Evolutionary conservation across 106 monocot species (phyloP), one percentile per base, ranked within the genome.

Genomic region (Triglochin maritima): DNA sequence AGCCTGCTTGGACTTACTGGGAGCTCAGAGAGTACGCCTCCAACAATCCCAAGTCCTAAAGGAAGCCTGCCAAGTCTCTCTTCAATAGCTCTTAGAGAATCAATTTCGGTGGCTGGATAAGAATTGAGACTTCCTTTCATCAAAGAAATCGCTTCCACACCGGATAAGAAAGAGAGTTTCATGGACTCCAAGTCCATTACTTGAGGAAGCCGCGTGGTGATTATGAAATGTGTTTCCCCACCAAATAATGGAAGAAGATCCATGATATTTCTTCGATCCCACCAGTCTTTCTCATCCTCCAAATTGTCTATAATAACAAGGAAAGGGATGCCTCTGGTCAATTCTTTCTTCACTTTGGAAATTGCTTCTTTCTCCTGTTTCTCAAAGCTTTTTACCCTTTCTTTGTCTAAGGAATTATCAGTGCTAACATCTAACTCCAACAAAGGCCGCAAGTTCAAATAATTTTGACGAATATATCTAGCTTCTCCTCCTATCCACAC

Each of bases 211-310:
- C 87, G 87, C 5, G 90, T 90, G 7, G 90, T 85, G 56, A 95
- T 85, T 65, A 95, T 85, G 78, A 95, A 78, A 64, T 95, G 94
- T 42, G 94, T 80, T 70, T 95, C 87, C 7, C 87, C 85, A 46
- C 90, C 85, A 66, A 95, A 89, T 1, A 82, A 83, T 11, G 94
- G 94, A 7, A 95, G 81, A 62, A 95, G 74, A 74, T 94, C 94
- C 74, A 81, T 85, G 47, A 94, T 17, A 54, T 77, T 76, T 69
- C 79, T 89, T 29, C 71, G 64, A 64, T 94, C 94, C 89, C 89
- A 94, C 94, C 94, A 94, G 60, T 94, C 94, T 43, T 85, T 85
- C 75, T 95, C 94, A 53, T 65, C 87, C 66, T 95, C 94, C 56
- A 95, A 59, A 78, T 87, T 90, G 74, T 95, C 94, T 3, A 95